Evolutionary conservation across 441 rosid genomes (phyloP), one percentile per base, ranked within the genome.

Genomic region (Brassica hybrid): DNA sequence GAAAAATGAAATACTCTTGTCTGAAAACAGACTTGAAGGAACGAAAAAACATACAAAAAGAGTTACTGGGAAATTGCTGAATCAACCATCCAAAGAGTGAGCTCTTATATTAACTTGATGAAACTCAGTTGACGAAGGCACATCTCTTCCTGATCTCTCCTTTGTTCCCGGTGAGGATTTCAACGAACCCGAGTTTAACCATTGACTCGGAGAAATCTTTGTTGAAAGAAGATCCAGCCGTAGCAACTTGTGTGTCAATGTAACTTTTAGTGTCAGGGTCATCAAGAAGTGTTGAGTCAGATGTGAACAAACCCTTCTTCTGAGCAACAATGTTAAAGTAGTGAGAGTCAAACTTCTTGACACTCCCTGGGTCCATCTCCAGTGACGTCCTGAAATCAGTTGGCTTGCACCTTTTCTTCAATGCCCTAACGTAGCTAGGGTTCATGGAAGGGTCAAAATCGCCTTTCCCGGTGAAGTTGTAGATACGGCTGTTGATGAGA

Each of bases 311-410:
- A 27, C 32, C 32, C 32, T 27, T 27, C 77, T 85, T 79, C 23
- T 87, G 81, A 38, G 86, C 64, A 27, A 90, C 89, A 1, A 76
- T 30, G 4, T 75, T 73, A 78, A 75, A 90, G 79, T 88, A 88
- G 74, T 81, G 78, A 48, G 78, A 73, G 50, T 90, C 91, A 9
- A 90, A 88, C 11, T 74, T 72, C 67, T 71, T 83, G 81, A 57
- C 74, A 80, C 89, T 90, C 4, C 89, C 88, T 3, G 91, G 95
- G 43, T 88, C 93, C 95, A 90, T 87, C 21, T 81, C 86, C 2
- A 79, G 72, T 2, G 74, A 0, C 0, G 84, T 73, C 14, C 17
- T 85, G n/a, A 19, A 8, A 76, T 83, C 86, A 43, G 71, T 79
- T 0, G 86, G 85, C 63, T 76, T 83, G 78, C 93, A 88, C 38